Base-by-base conservation (phyloP, 768 basidiomycete species). In the Asterophora parasitica region DNA sequence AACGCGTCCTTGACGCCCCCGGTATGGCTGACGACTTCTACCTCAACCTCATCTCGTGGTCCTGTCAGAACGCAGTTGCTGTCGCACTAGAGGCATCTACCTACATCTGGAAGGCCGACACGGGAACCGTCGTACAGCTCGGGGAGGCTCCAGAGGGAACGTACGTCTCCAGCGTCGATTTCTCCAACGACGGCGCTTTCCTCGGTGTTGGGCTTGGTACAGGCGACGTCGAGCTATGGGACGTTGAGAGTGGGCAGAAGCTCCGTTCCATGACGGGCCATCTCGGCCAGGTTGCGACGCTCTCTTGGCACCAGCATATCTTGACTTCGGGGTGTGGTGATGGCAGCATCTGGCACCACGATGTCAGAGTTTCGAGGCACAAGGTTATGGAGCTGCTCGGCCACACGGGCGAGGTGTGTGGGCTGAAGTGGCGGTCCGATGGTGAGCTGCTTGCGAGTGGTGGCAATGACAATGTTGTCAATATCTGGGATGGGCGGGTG, bases 401-500 rank as follows among this genome's bases (percentile, higher is more conserved):
- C 0, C 95, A 99, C 58, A 83, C 80, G 0, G 92, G 90, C 0
- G 95, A 97, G 63, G 90, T 96, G 10, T 97, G 94, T 61, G 92
- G 94, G 2, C 61, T 98, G 44, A 84, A 83, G 48, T 98, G 93
- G 93, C 74, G 93, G 38, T 61, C 73, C 2, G 94, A 94, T 55
- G 92, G 93, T 0, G 86, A 92, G 64, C 71, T 95, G 15, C 75
- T 99, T 17, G 95, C 95, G 0, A 92, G 90, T 55, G 95, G 95
- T 2, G 95, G 93, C 0, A 96, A 98, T 61, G 96, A 98, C 65
- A 97, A 98, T 54, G 92, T 96, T 15, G 93, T 98, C 45, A 95
- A 96, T 60, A 86, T 96, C 42, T 99, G 95, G 95, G 95, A 99
- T 57, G 89, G 85, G 5, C 77, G 89, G 46, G 71, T 88, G 0